A percentile compares a stretch with the other conserved stretches of the same genome.
Evolutionary conservation across 1,284 basidiomycete species (phyloP).

Genomic region (Boletus semigastroideus): DNA sequence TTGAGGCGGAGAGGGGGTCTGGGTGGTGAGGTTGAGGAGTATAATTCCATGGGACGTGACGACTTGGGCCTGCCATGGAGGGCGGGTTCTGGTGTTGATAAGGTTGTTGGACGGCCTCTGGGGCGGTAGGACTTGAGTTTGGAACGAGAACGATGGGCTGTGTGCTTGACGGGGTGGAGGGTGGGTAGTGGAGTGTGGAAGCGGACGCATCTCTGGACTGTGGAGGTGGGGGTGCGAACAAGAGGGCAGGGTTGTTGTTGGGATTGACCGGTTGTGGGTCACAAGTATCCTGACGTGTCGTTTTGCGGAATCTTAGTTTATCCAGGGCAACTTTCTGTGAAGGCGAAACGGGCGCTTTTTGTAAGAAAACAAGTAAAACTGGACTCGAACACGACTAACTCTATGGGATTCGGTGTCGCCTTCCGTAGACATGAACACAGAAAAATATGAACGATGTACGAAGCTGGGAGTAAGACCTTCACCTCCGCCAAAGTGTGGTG

Average conservation of each 20-base stretch:
- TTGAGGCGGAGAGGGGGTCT: conserved; percentile 62
- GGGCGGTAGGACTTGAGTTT: conserved; percentile 62
- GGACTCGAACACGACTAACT: conserved; percentile 37
- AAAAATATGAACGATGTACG: conserved; percentile 15
- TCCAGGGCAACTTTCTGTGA: conserved; percentile 58
- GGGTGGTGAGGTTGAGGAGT: conserved; percentile 34
- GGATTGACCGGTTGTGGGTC: conserved; percentile 35
- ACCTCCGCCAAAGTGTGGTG: conserved; percentile 25
- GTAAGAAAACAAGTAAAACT: conserved; percentile 32
- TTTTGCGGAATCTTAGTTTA: conserved; percentile 59
- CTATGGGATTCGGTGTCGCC: conserved; percentile 38
- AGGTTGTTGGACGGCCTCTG: conserved; percentile 38
- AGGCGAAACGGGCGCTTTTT: conserved; percentile 32
- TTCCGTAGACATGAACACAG: conserved; percentile 39
- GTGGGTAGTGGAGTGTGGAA: conserved; percentile 44
- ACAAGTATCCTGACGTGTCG: conserved; percentile 40
- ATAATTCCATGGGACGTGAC: conserved; percentile 39
- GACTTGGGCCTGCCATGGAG: conserved; percentile 38
- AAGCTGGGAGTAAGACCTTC: conserved; percentile 8
- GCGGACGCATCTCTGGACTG: conserved; percentile 59
- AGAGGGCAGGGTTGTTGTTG: conserved; percentile 23
- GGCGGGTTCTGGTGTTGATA: conserved; percentile 35
- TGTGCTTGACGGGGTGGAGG: conserved; percentile 35
- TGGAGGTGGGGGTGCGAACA: conserved; percentile 41
- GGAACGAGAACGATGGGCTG: conserved; percentile 65